Conservation (phyloP, 23 red algal species). For the Cyanidiococcus yangmingshanensis region DNA sequence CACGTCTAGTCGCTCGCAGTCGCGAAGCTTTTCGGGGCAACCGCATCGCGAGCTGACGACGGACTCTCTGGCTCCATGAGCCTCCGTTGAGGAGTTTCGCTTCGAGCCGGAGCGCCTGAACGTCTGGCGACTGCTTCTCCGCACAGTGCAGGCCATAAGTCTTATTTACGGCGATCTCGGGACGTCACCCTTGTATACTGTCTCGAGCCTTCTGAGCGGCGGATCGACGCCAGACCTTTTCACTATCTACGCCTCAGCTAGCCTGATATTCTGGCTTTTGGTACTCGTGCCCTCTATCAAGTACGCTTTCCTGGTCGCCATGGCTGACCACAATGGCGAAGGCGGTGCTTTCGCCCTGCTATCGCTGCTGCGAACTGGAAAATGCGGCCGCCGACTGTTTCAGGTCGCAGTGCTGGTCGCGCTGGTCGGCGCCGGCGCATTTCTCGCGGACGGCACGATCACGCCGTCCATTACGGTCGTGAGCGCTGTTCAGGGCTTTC, state of each 20-base stretch:
- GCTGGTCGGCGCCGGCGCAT: slow-evolving; percentile 6
- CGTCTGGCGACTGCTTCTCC: not conserved
- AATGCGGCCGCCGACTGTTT: not conserved
- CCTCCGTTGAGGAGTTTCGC: not conserved
- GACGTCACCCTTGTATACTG: slow-evolving; percentile 23
- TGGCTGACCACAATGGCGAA: slow-evolving; percentile 29
- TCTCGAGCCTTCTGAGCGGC: not conserved
- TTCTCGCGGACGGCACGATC: slow-evolving; percentile 9
- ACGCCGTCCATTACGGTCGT: slow-evolving; percentile 27
- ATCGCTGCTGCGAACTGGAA: not conserved
- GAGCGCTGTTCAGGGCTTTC: slow-evolving; percentile 25
- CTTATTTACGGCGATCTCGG: slow-evolving; percentile 23
- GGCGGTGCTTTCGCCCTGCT: slow-evolving; percentile 23
- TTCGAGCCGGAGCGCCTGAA: not conserved
- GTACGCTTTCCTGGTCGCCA: slow-evolving; percentile 10
- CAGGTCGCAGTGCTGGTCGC: not conserved
- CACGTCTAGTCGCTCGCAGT: too few relatives aligned
- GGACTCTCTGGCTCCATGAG: too few relatives aligned
- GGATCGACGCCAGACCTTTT: not conserved
- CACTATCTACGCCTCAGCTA: not conserved
- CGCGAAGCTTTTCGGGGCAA: too few relatives aligned
- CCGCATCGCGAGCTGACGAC: too few relatives aligned
- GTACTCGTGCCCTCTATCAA: not conserved
- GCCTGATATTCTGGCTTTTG: slow-evolving; percentile 21
- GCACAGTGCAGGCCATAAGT: slow-evolving; percentile 13